Evolutionary conservation across 257 asterid species (phyloP).

Genomic region (Fraxinus pennsylvanica): DNA sequence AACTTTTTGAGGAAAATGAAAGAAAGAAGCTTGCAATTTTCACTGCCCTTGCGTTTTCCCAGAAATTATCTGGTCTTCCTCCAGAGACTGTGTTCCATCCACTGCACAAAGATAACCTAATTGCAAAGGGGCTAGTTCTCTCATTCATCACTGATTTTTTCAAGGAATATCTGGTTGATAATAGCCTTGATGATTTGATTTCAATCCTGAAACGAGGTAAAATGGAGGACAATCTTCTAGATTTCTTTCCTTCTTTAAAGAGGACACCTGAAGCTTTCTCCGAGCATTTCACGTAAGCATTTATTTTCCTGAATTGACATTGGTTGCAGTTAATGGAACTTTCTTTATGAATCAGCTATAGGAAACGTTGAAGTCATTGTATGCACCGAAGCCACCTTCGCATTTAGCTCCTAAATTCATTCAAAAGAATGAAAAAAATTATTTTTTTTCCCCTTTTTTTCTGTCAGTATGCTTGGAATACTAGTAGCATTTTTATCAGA

Average conservation of each 20-base stretch:
- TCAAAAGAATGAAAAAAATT: neutral
- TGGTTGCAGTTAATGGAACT: neutral
- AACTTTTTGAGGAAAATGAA: constrained; percentile 91
- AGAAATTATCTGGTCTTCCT: constrained; percentile 95
- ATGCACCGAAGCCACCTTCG: neutral
- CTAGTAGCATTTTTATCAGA: neutral
- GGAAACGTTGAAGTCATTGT: neutral
- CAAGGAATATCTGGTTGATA: constrained; percentile 93
- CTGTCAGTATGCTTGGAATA: neutral
- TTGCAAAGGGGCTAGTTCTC: constrained; percentile 95
- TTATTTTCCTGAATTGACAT: neutral
- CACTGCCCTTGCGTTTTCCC: constrained; percentile 99
- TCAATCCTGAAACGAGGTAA: constrained; percentile 86
- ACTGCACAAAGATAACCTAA: constrained; percentile 94
- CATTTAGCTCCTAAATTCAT: neutral
- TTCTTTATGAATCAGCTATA: neutral
- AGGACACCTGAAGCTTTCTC: constrained; percentile 87
- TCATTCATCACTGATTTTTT: constrained; percentile 90
- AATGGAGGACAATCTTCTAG: constrained; percentile 88
- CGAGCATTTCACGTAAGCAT: constrained; percentile 90
- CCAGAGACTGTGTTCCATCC: constrained; percentile 98
- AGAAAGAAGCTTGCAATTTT: constrained; percentile 96
- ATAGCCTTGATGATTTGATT: constrained; percentile 94
- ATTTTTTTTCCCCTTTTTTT: neutral
- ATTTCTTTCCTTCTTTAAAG: constrained; percentile 83